Evolutionary conservation across 2,329 filamentous ascomycete species (phyloP), one percentile per base, ranked within the genome.

Genomic region (Onygenales sp.): DNA sequence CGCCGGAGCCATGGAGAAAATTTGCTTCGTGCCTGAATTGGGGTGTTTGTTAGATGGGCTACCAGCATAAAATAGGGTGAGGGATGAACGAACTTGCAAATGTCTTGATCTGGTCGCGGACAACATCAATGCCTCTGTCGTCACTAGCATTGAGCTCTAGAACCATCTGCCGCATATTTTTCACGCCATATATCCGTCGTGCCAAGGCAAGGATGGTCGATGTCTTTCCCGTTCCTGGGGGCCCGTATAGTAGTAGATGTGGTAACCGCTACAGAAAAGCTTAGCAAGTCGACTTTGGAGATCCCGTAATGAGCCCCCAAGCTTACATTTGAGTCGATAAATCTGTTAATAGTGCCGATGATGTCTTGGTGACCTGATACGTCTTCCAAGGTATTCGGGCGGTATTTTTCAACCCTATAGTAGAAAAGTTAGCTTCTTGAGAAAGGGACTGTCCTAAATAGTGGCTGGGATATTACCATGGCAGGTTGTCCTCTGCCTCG

Each of bases 41-140:
- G 4, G 42, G 13, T 44, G 6, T 8, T 48, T 50, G 1, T 17
- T 17, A 42, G 6, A 40, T n/a, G 40, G 2, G 13, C n/a, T 31
- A 17, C 42, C 17, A 11, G 8, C 1, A 13, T n/a, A 36, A 34
- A 10, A 39, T 6, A 8, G 33, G 6, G n/a, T 9, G 32, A 11
- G 4, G 33, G 11, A 27, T 13, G 2, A 32, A 69, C 65, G 50
- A 51, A 74, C 88, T 94, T 42, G 89, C 92, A 73, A 98, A 98
- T 0, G 93, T 98, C 79, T 97, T 98, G 81, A 98, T 98, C 72
- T 98, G 93, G 74, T 98, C 93, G 60, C 91, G 83, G 53, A 98
- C 93, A 2, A 98, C 93, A 60, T 98, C 93, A 69, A 98, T 98
- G 65, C 93, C 93, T 71, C 93, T 82, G 70, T 98, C 93, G 67